phyloP scores from a whole-genome alignment of 2,329 filamentous ascomycete genomes.

The Fonsecaea nubica region DNA sequence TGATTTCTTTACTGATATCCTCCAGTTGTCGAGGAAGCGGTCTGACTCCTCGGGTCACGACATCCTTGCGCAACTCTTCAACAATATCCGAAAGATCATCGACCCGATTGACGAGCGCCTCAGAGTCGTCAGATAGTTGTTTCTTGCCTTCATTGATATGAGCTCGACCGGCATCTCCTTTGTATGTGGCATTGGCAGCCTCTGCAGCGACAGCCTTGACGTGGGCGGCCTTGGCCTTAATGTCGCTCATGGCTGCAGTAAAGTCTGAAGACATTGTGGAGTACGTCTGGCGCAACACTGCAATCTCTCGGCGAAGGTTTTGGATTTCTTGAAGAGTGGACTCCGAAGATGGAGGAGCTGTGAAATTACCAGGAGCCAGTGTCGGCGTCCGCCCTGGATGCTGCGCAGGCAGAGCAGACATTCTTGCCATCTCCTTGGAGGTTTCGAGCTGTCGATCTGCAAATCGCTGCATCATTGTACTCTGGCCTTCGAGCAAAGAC shows the following conservation, averaged over 20 bases:
- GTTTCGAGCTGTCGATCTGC: slow-evolving; percentile 90
- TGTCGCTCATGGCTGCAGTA: slow-evolving; percentile 80
- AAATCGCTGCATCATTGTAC: slow-evolving; percentile 79
- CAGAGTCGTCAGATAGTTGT: slow-evolving; percentile 82
- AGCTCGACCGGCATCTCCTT: slow-evolving; percentile 78
- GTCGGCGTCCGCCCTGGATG: slow-evolving; percentile 44
- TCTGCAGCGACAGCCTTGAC: slow-evolving; percentile 79
- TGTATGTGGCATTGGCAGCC: slow-evolving; percentile 71
- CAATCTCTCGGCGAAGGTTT: slow-evolving; percentile 82
- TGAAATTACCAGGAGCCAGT: slow-evolving; percentile 44
- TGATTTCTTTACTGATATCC: slow-evolving; percentile 85
- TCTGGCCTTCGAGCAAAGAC: slow-evolving; percentile 82
- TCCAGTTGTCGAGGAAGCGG: slow-evolving; percentile 91
- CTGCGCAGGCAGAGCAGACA: slow-evolving; percentile 59
- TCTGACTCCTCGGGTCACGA: slow-evolving; percentile 88
- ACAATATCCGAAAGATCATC: slow-evolving; percentile 97
- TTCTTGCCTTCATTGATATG: slow-evolving; percentile 90
- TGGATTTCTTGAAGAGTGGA: slow-evolving; percentile 79
- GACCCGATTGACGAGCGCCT: slow-evolving; percentile 86
- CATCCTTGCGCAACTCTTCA: slow-evolving; percentile 95
- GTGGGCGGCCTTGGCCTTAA: slow-evolving; percentile 79
- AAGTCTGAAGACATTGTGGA: slow-evolving; percentile 89
- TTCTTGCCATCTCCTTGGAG: slow-evolving; percentile 80
- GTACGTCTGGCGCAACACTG: slow-evolving; percentile 90
- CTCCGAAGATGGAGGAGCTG: slow-evolving; percentile 39